Evolutionary conservation across 1,139 yeast species (phyloP), one percentile per base, ranked within the genome.

Genomic region (Lodderomyces orthopsilosis): DNA sequence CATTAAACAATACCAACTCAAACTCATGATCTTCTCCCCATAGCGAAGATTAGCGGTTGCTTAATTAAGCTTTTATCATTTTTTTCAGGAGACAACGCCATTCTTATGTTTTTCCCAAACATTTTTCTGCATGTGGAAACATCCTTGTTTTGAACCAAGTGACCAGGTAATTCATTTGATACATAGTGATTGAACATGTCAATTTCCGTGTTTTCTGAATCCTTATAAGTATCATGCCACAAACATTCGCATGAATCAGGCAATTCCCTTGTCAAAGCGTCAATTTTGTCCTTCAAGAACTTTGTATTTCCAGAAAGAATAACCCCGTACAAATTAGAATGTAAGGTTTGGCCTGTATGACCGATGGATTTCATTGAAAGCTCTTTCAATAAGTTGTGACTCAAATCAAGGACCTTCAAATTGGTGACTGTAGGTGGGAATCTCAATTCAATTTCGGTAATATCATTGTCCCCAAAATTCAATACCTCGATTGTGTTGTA

Each of bases 401-500:
- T 30, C 19, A 30, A 15, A 30, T 30, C 34, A 14, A 30, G 19
- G 4, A 5, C 21, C n/a, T 30, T 30, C 18, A 30, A 17, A 10
- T 15, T 30, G 18, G 34, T 30, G 3, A 15, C 34, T 8, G 34
- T 14, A 3, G 19, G 9, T 14, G 34, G 19, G 15, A 30, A 30
- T 8, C 12, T 14, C 12, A 30, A 15, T 9, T 30, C 34, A 15
- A 30, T 9, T 4, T 30, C 34, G 4, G 19, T 13, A 15, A 30
- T 30, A 15, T 9, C 19, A 17, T 30, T 30, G 19, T 30, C 12
- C 12, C n/a, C 12, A 5, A 30, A 30, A 15, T 30, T 30, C 19
- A 30, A 30, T 3, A 17, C 34, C 19, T 30, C 34, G n/a, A 30
- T 30, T 30, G 34, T 30, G 19, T 17, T 30, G 34, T 30, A 30